phyloP scores from a whole-genome alignment of 1,284 basidiomycete species.

The Ustilago shanxiensis region DNA sequence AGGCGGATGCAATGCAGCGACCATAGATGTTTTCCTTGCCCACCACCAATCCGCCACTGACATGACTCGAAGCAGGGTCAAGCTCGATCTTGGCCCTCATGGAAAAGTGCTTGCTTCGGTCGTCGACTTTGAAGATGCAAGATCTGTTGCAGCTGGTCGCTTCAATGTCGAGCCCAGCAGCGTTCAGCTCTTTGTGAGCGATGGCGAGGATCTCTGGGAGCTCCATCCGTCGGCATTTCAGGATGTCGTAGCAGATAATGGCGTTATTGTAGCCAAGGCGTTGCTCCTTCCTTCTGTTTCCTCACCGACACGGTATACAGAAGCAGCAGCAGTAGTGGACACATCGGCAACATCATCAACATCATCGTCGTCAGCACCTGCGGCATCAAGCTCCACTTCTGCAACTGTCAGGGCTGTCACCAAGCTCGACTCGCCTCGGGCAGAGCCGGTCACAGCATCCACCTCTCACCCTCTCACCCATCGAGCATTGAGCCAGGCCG shows the following conservation, averaged over 20 bases:
- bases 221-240: conserved; percentile 43
- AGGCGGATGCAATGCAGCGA: not conserved
- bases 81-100: conserved; percentile 46
- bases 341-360: not conserved
- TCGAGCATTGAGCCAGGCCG: not conserved
- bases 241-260: conserved; percentile 39
- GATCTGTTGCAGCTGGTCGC: conserved; percentile 34
- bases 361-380: not conserved
- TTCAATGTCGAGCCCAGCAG: conserved; percentile 13
- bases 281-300: not conserved
- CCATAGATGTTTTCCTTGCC: not conserved
- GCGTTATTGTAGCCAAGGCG: conserved; percentile 36
- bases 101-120: conserved; percentile 50
- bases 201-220: conserved; percentile 49
- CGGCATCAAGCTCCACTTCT: not conserved
- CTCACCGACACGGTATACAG: conserved; percentile 1
- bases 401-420: not conserved
- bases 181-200: conserved; percentile 40
- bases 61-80: conserved; percentile 34
- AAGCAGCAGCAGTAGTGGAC: too few species aligned
- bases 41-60: not conserved
- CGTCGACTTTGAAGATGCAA: conserved; percentile 33
- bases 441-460: not conserved
- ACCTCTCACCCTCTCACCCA: not conserved
- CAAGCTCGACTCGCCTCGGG: not conserved